A percentile compares a stretch with the other conserved stretches of the same genome.
Conservation (phyloP, 1,284 basidiomycete genomes). For the Chalciporus sp. region DNA sequence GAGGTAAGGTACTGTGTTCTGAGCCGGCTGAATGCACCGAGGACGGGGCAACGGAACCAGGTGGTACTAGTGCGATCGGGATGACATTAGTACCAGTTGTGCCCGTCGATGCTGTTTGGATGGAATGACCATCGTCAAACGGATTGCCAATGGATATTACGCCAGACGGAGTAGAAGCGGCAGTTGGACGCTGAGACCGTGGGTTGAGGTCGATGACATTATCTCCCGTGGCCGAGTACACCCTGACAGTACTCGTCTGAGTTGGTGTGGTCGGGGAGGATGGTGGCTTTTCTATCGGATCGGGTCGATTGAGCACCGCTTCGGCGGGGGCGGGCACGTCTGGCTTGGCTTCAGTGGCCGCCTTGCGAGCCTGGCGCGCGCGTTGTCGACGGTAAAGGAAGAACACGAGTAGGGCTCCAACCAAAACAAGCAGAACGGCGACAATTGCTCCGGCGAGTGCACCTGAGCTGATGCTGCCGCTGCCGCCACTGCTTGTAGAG, state of each 20-base stretch:
- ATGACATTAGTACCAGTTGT: conserved; percentile 82
- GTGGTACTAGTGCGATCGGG: conserved; percentile 77
- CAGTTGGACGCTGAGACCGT: conserved; percentile 42
- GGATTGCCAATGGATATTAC: conserved; percentile 53
- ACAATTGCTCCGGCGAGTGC: conserved; percentile 76
- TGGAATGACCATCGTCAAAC: conserved; percentile 75
- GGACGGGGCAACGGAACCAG: conserved; percentile 44
- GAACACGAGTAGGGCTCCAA: conserved; percentile 50
- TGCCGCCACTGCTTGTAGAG: conserved; percentile 9
- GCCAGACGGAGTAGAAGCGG: conserved; percentile 28
- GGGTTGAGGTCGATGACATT: conserved; percentile 63
- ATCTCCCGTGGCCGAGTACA: conserved; percentile 49
- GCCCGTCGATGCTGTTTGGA: conserved; percentile 69
- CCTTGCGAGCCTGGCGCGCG: conserved; percentile 29
- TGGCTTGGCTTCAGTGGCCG: conserved; percentile 46
- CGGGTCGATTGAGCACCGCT: conserved; percentile 74
- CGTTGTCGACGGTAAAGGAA: conserved; percentile 59
- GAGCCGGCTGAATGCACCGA: conserved; percentile 31
- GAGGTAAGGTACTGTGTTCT: conserved; percentile 27
- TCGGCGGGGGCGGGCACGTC: conserved; percentile 73
- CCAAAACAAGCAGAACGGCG: conserved; percentile 61
- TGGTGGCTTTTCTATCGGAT: conserved; percentile 68
- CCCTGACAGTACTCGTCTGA: conserved; percentile 43
- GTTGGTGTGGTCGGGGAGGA: conserved; percentile 28
- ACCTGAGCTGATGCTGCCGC: conserved; percentile 58